Percentiles rank a stretch among this genome's conserved stretches.
Conservation (phyloP, 2,329 filamentous ascomycete species). For the Ceratocystis huliohia region DNA sequence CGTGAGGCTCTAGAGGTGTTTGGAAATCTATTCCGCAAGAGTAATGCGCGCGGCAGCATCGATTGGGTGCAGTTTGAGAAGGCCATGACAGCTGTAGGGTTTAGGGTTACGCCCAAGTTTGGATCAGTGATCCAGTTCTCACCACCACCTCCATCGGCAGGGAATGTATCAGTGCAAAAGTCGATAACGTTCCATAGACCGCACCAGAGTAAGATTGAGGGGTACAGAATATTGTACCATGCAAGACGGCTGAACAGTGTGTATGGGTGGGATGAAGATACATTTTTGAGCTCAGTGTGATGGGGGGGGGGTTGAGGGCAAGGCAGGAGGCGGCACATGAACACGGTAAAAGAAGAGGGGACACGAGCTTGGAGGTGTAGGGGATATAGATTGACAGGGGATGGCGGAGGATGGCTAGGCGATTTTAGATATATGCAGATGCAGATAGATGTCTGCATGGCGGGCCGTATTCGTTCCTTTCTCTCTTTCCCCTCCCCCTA, state of each 20-base stretch:
- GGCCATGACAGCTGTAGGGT: constrained; percentile 33
- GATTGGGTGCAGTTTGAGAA: constrained; percentile 31
- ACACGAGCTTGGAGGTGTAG: background rate
- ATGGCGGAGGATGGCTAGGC: background rate
- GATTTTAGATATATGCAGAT: background rate
- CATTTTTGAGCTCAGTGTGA: constrained; percentile 24
- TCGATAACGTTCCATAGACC: constrained; percentile 31
- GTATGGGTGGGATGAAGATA: constrained; percentile 30
- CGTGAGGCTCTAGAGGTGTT: constrained; percentile 31
- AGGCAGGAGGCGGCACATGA: too few species aligned
- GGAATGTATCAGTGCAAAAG: constrained; percentile 23
- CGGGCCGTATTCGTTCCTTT: background rate
- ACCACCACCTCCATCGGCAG: constrained; percentile 24
- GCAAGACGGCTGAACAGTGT: constrained; percentile 27
- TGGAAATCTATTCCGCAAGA: constrained; percentile 27
- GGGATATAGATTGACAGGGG: background rate
- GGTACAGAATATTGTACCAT: constrained; percentile 25
- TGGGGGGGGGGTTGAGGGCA: background rate
- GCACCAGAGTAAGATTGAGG: constrained; percentile 29
- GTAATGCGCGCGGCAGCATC: constrained; percentile 26
- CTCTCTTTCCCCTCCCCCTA: constrained; percentile 62
- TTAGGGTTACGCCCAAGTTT: constrained; percentile 31
- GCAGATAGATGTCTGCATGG: background rate
- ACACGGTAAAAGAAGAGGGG: too few species aligned
- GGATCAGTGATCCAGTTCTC: constrained; percentile 34